phyloP scores from a whole-genome alignment of 192 early-diverging fungal genomes.

The Oehlia diaphana region DNA sequence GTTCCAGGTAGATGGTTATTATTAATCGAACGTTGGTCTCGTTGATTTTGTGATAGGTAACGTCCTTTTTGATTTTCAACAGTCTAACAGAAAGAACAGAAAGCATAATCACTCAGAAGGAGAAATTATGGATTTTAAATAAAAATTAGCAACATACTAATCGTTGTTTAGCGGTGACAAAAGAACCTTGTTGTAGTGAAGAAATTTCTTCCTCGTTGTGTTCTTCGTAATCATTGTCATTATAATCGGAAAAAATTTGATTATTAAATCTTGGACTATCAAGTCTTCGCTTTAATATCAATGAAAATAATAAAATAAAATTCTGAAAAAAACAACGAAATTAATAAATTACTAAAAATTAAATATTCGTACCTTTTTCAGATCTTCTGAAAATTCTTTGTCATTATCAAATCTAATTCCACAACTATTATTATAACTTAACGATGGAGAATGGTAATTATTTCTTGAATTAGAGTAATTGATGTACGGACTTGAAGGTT shows the following conservation, averaged over 20 bases:
- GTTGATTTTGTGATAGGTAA: background rate
- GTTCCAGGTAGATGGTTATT: background rate
- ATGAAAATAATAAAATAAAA: too few species aligned
- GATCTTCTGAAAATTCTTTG: too few species aligned
- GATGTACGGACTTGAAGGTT: background rate
- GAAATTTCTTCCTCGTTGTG: background rate
- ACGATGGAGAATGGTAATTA: too few species aligned
- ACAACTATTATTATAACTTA: too few species aligned
- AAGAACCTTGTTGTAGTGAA: background rate
- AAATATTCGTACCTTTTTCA: too few species aligned
- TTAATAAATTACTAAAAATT: background rate
- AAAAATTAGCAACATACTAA: background rate
- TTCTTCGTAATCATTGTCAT: constrained; percentile 2
- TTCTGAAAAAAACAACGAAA: background rate
- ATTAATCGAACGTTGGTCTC: background rate
- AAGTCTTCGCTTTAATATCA: background rate
- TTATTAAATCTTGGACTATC: background rate
- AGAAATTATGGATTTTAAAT: background rate
- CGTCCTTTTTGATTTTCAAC: background rate
- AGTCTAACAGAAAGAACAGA: background rate
- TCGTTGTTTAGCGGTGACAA: constrained; percentile 17
- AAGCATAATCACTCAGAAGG: background rate
- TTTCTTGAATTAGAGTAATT: too few species aligned
- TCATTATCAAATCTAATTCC: too few species aligned
- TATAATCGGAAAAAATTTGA: background rate